A percentile compares a stretch with the other conserved stretches of the same genome.
These are phyloP conservation scores for Umbelopsis vinacea DNA, from an alignment of 192 early-diverging fungal genomes.

Conservation along the genomic window DNA sequence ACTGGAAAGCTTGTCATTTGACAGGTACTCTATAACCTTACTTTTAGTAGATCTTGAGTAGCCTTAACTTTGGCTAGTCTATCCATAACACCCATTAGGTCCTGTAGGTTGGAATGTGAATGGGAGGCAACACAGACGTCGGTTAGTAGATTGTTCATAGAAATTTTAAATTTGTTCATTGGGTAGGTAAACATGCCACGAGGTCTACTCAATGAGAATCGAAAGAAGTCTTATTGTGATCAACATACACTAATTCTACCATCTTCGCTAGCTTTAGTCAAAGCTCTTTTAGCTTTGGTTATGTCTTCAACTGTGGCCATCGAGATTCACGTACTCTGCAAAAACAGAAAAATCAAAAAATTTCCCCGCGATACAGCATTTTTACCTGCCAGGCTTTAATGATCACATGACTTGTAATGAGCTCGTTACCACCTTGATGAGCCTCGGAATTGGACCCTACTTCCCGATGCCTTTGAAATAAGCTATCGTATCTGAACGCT, in stretches of 20 bases:
- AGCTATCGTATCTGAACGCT: too few relatives aligned
- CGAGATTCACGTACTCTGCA: neutral
- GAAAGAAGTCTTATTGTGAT: neutral
- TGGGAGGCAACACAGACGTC: neutral
- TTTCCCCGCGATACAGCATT: too few relatives aligned
- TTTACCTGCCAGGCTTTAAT: too few relatives aligned
- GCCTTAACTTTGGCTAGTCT: conserved; percentile 50
- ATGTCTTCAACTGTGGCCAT: conserved; percentile 15
- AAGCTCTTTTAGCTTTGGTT: conserved; percentile 14
- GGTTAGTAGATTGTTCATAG: neutral
- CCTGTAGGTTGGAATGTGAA: conserved; percentile 32
- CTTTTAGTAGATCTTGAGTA: conserved; percentile 60
- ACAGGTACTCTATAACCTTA: conserved; percentile 21
- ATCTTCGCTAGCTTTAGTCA: conserved; percentile 12
- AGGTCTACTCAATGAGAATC: too few relatives aligned
- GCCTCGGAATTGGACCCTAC: too few relatives aligned
- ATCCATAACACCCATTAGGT: conserved; percentile 49
- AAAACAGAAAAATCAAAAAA: neutral
- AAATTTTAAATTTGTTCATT: neutral
- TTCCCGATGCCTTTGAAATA: too few relatives aligned
- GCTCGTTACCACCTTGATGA: too few relatives aligned
- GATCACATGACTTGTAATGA: too few relatives aligned
- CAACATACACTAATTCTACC: conserved; percentile 23
- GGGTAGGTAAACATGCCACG: neutral
- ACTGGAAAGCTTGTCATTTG: neutral